A percentile compares a stretch with the other conserved stretches of the same genome.
phyloP scores from a whole-genome alignment of 805 yeast species.

The Metschnikowia dekortorum region DNA sequence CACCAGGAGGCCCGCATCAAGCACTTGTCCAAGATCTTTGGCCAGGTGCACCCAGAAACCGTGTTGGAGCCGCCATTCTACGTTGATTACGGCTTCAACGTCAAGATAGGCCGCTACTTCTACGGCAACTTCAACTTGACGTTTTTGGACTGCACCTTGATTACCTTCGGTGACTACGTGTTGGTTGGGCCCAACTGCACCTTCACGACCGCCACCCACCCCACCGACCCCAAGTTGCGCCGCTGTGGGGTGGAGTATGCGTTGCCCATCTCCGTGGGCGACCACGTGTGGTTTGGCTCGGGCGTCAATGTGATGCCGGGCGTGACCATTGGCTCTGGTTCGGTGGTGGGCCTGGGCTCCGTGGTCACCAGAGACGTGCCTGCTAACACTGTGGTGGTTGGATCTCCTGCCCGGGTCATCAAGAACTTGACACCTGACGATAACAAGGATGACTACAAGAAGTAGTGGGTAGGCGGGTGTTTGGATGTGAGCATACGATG shows the following conservation, averaged over 20 bases:
- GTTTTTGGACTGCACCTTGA: conserved; percentile 56
- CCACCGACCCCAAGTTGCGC: conserved; percentile 46
- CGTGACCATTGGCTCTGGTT: conserved; percentile 57
- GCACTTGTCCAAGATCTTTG: conserved; percentile 42
- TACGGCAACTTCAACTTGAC: conserved; percentile 56
- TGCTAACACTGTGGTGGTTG: conserved; percentile 52
- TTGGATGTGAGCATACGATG: too few relatives aligned
- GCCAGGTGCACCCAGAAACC: conserved; percentile 38
- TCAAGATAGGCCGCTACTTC: conserved; percentile 51
- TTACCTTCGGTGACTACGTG: conserved; percentile 57
- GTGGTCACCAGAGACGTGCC: conserved; percentile 60
- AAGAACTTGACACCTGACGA: conserved; percentile 23
- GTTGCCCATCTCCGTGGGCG: conserved; percentile 53
- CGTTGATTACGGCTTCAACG: conserved; percentile 67
- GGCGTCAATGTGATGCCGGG: conserved; percentile 57
- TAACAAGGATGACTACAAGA: conserved; percentile 7
- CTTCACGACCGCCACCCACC: conserved; percentile 62
- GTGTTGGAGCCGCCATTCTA: conserved; percentile 55
- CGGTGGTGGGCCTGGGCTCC: conserved; percentile 64
- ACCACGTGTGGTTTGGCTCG: conserved; percentile 67
- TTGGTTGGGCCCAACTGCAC: conserved; percentile 61
- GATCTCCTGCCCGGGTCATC: conserved; percentile 55
- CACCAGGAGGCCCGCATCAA: conserved; percentile 34
- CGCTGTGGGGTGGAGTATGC: conserved; percentile 48
- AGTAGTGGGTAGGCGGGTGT: not conserved